Conservation (phyloP, 1,139 yeast species). For the Hansenula anomala region DNA sequence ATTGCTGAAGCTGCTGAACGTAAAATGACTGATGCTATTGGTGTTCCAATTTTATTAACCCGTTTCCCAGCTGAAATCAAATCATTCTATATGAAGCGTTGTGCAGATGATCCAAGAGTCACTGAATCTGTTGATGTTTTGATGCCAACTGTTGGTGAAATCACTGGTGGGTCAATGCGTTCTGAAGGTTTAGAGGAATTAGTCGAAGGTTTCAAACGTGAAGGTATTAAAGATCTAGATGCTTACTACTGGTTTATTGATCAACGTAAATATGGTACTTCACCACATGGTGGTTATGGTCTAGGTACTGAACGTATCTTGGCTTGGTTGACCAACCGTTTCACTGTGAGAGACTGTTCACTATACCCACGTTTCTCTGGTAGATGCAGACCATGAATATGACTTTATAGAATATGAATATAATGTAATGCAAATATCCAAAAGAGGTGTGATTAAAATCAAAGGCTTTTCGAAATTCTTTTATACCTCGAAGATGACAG, state of each 20-base stretch:
- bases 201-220: constrained; percentile 87
- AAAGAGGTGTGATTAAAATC: too few relatives aligned
- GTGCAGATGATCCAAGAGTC: constrained; percentile 85
- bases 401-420: background rate
- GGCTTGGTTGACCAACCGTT: constrained; percentile 97
- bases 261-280: constrained; percentile 94
- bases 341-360: constrained; percentile 96
- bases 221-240: constrained; percentile 68
- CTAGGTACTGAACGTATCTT: constrained; percentile 95
- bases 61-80: constrained; percentile 97
- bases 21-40: constrained; percentile 93
- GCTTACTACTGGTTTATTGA: constrained; percentile 94
- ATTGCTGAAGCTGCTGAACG: constrained; percentile 99
- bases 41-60: constrained; percentile 84
- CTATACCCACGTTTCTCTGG: constrained; percentile 97
- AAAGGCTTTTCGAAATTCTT: too few relatives aligned
- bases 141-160: constrained; percentile 98
- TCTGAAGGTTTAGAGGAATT: constrained; percentile 78
- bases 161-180: constrained; percentile 99
- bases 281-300: constrained; percentile 99
- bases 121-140: constrained; percentile 97
- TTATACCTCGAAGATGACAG: too few relatives aligned
- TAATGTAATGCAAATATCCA: too few relatives aligned
- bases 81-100: constrained; percentile 96
- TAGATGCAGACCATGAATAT: constrained; percentile 87